Evolutionary conservation across 2,329 filamentous ascomycete species (phyloP), one percentile per base, ranked within the genome.

Genomic region (Madurella fahalii): DNA sequence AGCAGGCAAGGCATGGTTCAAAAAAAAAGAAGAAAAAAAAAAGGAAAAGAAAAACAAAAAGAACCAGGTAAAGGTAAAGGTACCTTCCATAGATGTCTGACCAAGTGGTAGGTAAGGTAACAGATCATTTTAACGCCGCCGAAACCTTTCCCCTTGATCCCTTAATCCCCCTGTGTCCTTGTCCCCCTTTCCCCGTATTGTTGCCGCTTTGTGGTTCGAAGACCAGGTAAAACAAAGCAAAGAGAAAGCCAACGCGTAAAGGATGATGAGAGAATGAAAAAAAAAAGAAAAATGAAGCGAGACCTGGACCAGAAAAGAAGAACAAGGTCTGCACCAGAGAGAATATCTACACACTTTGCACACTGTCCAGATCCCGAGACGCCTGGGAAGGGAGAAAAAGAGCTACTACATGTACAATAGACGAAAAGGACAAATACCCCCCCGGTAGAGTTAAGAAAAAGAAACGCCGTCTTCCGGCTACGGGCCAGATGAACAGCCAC

Each of bases 321-420:
- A 40, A 30, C 11, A 32, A 54, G 34, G 34, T 37, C 34, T 37
- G 34, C 34, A 37, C 34, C 34, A 37, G 34, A 37, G 34, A 37
- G 34, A 37, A 37, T 37, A 37, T 37, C 34, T 37, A 37, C 34
- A 37, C 34, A 37, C 34, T 37, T 37, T 37, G 34, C 4, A 37
- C 34, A 37, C 34, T 37, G 34, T 25, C 34, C 34, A 11, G 34
- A 37, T 37, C 34, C 11, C 34, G 11, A 37, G 34, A 37, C 34
- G 34, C 34, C 34, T 4, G 11, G 34, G 18, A n/a, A 16, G 5
- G 34, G 17, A 40, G 30, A 12, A 12, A 50, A 42, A 41, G 15
- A 41, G 39, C 47, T 51, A 48, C 20, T 55, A 55, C 48, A 51
- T 55, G 43, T 55, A 55, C 48, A 55, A 17, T 37, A 25, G 5